These are phyloP conservation scores for Komagataella phaffii DNA, from an alignment of 805 yeast species.

Conservation along the genomic window DNA sequence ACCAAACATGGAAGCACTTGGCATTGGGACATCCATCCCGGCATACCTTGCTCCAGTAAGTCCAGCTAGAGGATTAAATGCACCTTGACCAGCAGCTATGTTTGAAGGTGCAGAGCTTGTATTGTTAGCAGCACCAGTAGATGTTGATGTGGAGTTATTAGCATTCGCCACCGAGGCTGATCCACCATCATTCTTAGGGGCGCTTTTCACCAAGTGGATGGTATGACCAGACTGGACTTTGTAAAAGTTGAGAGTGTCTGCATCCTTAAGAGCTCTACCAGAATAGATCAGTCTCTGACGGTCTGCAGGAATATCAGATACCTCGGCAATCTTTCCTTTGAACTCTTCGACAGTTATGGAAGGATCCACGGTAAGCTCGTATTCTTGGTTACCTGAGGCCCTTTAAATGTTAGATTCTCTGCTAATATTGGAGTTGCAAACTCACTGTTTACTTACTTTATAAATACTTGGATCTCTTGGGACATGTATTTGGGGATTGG, in stretches of 20 bases:
- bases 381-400: slow-evolving; percentile 66
- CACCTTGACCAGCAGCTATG: slow-evolving; percentile 77
- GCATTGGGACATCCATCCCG: slow-evolving; percentile 72
- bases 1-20: slow-evolving; percentile 80
- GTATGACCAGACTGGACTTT: slow-evolving; percentile 81
- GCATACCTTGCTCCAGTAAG: slow-evolving; percentile 94
- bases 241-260: slow-evolving; percentile 59
- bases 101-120: slow-evolving; percentile 40
- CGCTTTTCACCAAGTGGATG: slow-evolving; percentile 77
- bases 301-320: slow-evolving; percentile 55
- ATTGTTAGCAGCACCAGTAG: slow-evolving; percentile 13
- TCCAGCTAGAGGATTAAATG: slow-evolving; percentile 84
- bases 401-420: slow-evolving; percentile 4
- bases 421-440: neutral
- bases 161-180: slow-evolving; percentile 10
- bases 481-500: slow-evolving; percentile 3
- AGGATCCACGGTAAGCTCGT: slow-evolving; percentile 44
- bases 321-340: slow-evolving; percentile 48
- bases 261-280: slow-evolving; percentile 85
- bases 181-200: slow-evolving; percentile 21
- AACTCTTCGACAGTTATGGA: slow-evolving; percentile 50
- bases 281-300: slow-evolving; percentile 85
- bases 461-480: slow-evolving; percentile 15
- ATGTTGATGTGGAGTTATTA: slow-evolving; percentile 9
- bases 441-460: slow-evolving; percentile 14